Evolutionary conservation across 257 asterid genomes (phyloP).

Genomic region (Nicotiana obtusifolia): DNA sequence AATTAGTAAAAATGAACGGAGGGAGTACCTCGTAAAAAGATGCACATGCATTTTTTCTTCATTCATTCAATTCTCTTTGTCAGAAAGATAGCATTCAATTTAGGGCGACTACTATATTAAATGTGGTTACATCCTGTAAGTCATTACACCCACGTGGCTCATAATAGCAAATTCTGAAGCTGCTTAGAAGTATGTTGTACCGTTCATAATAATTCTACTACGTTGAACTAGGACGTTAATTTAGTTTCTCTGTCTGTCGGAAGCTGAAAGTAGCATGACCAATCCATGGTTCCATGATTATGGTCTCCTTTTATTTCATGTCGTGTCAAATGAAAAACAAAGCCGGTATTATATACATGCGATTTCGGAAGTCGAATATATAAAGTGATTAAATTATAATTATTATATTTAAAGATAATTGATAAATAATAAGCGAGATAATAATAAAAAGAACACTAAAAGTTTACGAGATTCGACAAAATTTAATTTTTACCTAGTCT

Average conservation of each 20-base stretch:
- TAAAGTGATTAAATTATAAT: no score
- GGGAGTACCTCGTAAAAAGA: no score
- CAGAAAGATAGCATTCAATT: not conserved
- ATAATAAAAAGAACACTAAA: no score
- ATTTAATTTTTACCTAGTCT: no score
- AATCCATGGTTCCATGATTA: not conserved
- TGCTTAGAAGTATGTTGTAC: not conserved
- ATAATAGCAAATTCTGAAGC: not conserved
- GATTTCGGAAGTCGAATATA: no score
- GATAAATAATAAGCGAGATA: no score
- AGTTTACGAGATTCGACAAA: no score
- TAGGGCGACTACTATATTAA: not conserved
- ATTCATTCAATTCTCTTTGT: not conserved
- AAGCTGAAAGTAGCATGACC: not conserved
- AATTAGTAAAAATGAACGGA: no score
- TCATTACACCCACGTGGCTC: not conserved
- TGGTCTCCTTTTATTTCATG: not conserved
- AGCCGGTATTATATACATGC: not conserved
- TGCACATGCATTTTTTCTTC: not conserved
- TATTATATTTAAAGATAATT: no score
- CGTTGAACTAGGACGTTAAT: not conserved
- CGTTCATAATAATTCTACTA: not conserved
- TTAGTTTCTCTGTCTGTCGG: not conserved
- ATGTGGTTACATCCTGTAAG: not conserved
- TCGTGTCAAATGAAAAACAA: not conserved